These are phyloP conservation scores for Odonthalia washingtoniensis DNA, from an alignment of 31 red algal species.

Conservation along the genomic window DNA sequence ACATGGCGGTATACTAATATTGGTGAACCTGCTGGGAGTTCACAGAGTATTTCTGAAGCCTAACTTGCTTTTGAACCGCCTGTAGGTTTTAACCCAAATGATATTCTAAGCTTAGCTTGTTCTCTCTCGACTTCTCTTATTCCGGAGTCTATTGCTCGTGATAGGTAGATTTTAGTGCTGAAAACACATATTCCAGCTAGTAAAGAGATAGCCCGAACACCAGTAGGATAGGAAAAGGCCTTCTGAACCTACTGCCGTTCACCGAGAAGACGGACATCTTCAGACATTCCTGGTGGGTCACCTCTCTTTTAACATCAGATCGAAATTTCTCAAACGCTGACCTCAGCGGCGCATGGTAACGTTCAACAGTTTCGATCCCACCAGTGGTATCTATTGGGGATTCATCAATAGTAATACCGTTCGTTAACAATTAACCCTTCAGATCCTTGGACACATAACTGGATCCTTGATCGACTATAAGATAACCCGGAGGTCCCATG, in stretches of 20 bases:
- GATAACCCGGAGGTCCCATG: neutral
- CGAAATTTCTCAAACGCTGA: neutral
- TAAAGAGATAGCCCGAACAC: constrained; percentile 29
- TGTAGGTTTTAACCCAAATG: neutral
- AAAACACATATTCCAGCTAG: neutral
- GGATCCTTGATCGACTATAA: no score
- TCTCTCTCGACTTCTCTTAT: neutral
- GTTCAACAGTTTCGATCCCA: constrained; percentile 28
- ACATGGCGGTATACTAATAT: neutral
- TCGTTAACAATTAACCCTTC: neutral
- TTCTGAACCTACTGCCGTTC: constrained; percentile 45
- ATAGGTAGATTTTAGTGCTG: neutral
- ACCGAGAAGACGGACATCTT: constrained; percentile 36
- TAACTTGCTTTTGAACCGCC: neutral
- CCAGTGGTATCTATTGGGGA: constrained; percentile 11
- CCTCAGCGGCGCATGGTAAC: constrained; percentile 40
- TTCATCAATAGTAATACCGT: neutral
- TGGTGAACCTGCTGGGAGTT: constrained; percentile 17
- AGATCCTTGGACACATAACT: constrained; percentile 4
- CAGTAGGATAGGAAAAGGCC: constrained; percentile 17
- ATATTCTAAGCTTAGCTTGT: neutral
- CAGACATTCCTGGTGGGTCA: neutral
- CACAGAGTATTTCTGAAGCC: neutral
- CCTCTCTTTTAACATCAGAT: neutral
- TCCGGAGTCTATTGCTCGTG: constrained; percentile 9